phyloP scores from a whole-genome alignment of 345 rosid genomes.

The Cardiospermum halicacabum region DNA sequence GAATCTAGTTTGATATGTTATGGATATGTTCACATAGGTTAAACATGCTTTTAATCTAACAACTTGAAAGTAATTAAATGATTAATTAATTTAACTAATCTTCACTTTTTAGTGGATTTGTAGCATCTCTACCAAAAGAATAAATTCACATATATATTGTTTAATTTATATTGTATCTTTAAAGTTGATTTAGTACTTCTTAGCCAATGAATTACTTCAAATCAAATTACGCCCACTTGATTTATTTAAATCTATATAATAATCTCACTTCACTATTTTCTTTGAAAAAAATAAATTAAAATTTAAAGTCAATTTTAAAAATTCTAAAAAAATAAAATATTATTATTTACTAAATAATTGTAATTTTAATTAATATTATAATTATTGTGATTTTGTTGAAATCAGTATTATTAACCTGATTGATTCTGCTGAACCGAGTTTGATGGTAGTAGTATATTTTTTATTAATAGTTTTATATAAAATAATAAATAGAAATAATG shows the following conservation, averaged over 20 bases:
- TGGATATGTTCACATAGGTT: slow-evolving; percentile 3
- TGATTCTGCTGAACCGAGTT: no score
- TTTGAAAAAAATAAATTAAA: no score
- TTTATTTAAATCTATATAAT: neutral
- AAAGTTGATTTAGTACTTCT: slow-evolving; percentile 9
- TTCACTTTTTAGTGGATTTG: neutral
- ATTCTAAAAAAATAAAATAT: no score
- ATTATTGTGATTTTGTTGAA: no score
- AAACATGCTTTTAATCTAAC: slow-evolving; percentile 11
- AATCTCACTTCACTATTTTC: neutral
- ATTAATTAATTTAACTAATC: slow-evolving; percentile 10
- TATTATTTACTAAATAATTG: no score
- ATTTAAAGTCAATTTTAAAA: no score
- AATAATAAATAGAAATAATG: no score
- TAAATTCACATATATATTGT: neutral
- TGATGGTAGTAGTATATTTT: no score
- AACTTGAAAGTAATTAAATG: slow-evolving; percentile 24
- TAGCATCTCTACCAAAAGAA: slow-evolving; percentile 17
- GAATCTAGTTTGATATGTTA: neutral
- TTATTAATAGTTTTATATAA: no score
- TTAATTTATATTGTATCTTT: neutral
- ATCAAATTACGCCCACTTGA: neutral
- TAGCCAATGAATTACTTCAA: neutral
- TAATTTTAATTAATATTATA: no score
- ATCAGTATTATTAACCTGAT: no score